Conservation (phyloP, 306 rosid species). For the Sicyos edulis region DNA sequence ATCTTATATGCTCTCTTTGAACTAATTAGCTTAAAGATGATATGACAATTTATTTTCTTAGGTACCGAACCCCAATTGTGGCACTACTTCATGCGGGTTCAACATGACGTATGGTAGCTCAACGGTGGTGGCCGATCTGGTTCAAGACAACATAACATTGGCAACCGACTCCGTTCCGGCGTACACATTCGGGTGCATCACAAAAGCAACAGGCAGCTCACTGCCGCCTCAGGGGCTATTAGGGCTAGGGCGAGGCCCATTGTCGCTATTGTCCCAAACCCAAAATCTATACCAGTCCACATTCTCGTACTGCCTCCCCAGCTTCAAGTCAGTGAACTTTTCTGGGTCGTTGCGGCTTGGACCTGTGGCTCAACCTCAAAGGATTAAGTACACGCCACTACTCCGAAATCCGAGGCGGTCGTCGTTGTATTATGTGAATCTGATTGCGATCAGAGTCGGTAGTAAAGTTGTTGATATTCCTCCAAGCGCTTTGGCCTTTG, state of each 20-base stretch:
- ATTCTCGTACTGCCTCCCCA: slow-evolving; percentile 90
- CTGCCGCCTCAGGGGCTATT: slow-evolving; percentile 73
- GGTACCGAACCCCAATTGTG: slow-evolving; percentile 84
- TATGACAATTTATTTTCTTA: slow-evolving; percentile 15
- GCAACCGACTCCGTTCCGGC: slow-evolving; percentile 54
- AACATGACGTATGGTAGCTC: slow-evolving; percentile 81
- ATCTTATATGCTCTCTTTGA: too few species aligned
- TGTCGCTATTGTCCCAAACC: slow-evolving; percentile 66
- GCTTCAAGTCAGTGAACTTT: slow-evolving; percentile 63
- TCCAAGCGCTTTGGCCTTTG: slow-evolving; percentile 60
- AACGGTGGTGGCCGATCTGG: slow-evolving; percentile 51
- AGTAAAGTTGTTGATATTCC: slow-evolving; percentile 63
- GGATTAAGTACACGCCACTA: slow-evolving; percentile 75
- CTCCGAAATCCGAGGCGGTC: slow-evolving; percentile 77
- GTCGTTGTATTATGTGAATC: slow-evolving; percentile 70
- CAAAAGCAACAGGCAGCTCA: slow-evolving; percentile 54
- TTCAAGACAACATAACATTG: slow-evolving; percentile 58
- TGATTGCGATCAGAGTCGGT: slow-evolving; percentile 66
- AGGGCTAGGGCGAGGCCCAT: slow-evolving; percentile 91
- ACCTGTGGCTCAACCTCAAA: slow-evolving; percentile 67
- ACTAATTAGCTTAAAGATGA: too few species aligned
- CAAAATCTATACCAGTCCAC: slow-evolving; percentile 66
- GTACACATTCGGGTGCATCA: slow-evolving; percentile 84
- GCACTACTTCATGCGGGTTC: slow-evolving; percentile 59
- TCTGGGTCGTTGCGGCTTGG: slow-evolving; percentile 85